phyloP scores from a whole-genome alignment of 441 rosid genomes.

The Jatropha multifida region DNA sequence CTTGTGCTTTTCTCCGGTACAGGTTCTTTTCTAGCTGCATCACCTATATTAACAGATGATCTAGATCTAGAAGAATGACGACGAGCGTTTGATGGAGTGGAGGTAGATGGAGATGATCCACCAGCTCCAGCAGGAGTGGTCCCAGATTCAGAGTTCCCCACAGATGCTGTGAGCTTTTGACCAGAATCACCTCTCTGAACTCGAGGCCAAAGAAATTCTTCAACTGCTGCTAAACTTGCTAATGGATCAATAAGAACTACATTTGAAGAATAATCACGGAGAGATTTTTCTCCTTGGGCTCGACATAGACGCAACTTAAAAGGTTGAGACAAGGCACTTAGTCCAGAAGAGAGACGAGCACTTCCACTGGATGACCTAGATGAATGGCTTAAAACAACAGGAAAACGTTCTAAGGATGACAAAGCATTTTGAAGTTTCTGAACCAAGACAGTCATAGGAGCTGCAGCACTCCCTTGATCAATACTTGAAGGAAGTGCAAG shows the following conservation, averaged over 20 bases:
- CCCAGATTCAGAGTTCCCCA: conserved; percentile 70
- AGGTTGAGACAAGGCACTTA: conserved; percentile 96
- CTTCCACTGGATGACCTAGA: conserved; percentile 86
- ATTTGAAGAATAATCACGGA: conserved; percentile 97
- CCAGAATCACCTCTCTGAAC: conserved; percentile 89
- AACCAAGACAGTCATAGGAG: conserved; percentile 82
- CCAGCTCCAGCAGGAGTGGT: conserved; percentile 66
- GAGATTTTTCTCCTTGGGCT: conserved; percentile 87
- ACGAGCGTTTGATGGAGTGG: conserved; percentile 68
- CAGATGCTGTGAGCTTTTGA: conserved; percentile 67
- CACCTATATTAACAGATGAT: conserved; percentile 82
- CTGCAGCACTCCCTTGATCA: conserved; percentile 47
- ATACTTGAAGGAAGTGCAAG: conserved; percentile 69
- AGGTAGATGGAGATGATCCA: conserved; percentile 73
- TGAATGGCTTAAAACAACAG: conserved; percentile 94
- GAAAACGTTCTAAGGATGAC: conserved; percentile 95
- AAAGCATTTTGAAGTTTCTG: conserved; percentile 99
- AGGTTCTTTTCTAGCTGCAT: conserved; percentile 61
- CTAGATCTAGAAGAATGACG: conserved; percentile 89
- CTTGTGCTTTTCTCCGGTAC: conserved; percentile 67
- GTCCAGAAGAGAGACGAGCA: conserved; percentile 96
- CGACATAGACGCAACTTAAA: conserved; percentile 97
- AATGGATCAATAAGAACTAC: conserved; percentile 96
- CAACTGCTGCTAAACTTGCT: conserved; percentile 96
- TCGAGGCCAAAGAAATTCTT: conserved; percentile 98